A percentile compares a stretch with the other conserved stretches of the same genome.
phyloP scores from a whole-genome alignment of 164 flowering plant species.

The Chimonanthus praecox region DNA sequence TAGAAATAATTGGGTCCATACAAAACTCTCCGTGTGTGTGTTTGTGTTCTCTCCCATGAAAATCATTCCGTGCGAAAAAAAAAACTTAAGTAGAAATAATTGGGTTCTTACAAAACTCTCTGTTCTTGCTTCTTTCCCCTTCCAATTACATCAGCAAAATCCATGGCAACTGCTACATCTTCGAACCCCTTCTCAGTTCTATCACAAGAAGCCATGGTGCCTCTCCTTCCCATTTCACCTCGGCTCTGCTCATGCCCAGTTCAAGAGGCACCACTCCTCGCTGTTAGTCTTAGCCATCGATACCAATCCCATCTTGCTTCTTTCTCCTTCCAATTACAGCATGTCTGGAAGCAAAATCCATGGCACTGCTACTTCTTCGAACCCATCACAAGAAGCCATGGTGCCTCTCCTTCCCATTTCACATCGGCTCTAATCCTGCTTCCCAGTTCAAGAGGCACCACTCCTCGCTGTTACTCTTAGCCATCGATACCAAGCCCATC shows the following conservation, averaged over 20 bases:
- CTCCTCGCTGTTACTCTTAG: constrained; percentile 18
- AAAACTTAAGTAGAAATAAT: too few relatives aligned
- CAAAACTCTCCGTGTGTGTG: too few relatives aligned
- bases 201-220: constrained; percentile 12
- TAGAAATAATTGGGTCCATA: too few relatives aligned
- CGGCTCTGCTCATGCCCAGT: constrained; percentile 23
- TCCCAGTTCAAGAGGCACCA: constrained; percentile 10
- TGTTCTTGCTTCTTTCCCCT: too few relatives aligned
- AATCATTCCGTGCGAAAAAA: too few relatives aligned
- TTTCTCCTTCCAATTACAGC: too few relatives aligned
- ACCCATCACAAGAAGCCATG: constrained; percentile 19
- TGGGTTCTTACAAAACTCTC: too few relatives aligned
- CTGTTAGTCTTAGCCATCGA: constrained; percentile 26
- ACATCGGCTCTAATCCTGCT: constrained; percentile 18
- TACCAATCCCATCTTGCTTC: constrained; percentile 46
- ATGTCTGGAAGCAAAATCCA: neutral
- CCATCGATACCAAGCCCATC: constrained; percentile 57
- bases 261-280: constrained; percentile 5
- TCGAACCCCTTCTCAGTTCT: constrained; percentile 21
- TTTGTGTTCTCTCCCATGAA: too few relatives aligned
- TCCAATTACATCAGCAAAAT: neutral
- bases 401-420: constrained; percentile 7
- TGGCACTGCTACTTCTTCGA: constrained; percentile 32
- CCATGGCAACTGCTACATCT: constrained; percentile 32
- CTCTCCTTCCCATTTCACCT: constrained; percentile 8